These are phyloP conservation scores for Boletus insuetus DNA, from an alignment of 768 basidiomycete genomes.

Conservation along the genomic window DNA sequence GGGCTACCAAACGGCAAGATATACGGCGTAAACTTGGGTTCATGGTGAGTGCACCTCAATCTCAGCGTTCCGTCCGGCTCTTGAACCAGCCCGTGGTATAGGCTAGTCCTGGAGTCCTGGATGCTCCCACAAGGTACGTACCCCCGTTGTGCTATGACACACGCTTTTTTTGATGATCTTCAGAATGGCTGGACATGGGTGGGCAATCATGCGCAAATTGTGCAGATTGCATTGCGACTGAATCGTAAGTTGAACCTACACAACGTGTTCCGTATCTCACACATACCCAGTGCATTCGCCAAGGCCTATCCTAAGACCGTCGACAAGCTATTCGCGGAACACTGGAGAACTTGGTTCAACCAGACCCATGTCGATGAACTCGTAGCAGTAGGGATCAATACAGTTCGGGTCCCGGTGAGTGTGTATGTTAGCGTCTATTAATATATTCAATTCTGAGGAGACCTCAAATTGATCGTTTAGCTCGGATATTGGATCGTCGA, in stretches of 20 bases:
- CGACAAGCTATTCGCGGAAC: constrained; percentile 54
- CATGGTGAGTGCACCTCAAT: constrained; percentile 43
- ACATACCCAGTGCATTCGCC: constrained; percentile 49
- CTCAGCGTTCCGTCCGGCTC: not conserved
- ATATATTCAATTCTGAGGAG: not conserved
- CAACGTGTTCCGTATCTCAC: not conserved
- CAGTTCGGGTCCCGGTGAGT: constrained; percentile 71
- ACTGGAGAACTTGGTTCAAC: constrained; percentile 78
- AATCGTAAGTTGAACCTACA: constrained; percentile 48
- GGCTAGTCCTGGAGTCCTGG: constrained; percentile 80
- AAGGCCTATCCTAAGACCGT: constrained; percentile 57
- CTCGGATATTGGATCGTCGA: constrained; percentile 85
- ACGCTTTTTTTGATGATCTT: not conserved
- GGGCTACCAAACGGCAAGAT: constrained; percentile 42
- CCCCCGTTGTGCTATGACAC: not conserved
- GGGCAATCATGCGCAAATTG: constrained; percentile 61
- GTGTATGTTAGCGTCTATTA: not conserved
- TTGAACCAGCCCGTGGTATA: constrained; percentile 26
- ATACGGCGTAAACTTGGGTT: constrained; percentile 71
- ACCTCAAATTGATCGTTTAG: constrained; percentile 37
- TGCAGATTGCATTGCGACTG: constrained; percentile 58
- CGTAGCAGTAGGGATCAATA: constrained; percentile 58
- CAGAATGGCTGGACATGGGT: constrained; percentile 75
- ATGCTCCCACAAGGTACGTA: constrained; percentile 66
- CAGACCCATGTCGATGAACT: constrained; percentile 58